phyloP scores from a whole-genome alignment of 345 rosid species.

The Syzygium aromaticum region DNA sequence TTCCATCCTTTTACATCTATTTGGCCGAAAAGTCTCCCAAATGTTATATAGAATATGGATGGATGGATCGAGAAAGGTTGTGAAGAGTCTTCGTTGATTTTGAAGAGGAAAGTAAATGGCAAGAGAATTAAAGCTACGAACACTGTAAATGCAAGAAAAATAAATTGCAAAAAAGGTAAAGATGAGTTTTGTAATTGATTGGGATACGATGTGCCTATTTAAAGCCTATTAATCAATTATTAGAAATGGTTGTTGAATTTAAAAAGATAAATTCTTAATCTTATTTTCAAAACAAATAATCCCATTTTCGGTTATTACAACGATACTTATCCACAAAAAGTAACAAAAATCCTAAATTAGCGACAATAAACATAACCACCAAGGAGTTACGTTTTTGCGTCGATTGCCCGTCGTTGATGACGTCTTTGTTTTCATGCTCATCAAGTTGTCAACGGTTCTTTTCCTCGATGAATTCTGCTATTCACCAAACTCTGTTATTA shows the following conservation, averaged over 20 bases:
- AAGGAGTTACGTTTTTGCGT: fast-evolving
- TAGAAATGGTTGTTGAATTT: background rate
- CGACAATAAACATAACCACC: background rate
- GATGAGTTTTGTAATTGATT: background rate
- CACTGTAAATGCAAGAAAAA: background rate
- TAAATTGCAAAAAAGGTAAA: background rate
- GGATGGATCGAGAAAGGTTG: background rate
- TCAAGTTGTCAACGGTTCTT: background rate
- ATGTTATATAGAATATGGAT: background rate
- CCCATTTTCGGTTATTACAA: background rate
- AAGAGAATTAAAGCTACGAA: background rate
- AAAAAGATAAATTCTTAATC: background rate
- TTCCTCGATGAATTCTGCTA: background rate
- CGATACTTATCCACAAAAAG: background rate
- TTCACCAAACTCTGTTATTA: background rate
- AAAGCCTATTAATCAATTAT: background rate
- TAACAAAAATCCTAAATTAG: background rate
- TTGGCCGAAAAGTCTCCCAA: background rate
- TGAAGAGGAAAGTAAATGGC: background rate
- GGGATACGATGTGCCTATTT: background rate
- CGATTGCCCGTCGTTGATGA: background rate
- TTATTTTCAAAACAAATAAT: background rate
- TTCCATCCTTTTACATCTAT: background rate
- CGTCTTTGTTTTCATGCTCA: background rate
- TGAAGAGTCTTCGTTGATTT: background rate